A percentile compares a stretch with the other conserved stretches of the same genome.
Conservation (phyloP, 495 filamentous ascomycete species). For the Alectoria sarmentosa region DNA sequence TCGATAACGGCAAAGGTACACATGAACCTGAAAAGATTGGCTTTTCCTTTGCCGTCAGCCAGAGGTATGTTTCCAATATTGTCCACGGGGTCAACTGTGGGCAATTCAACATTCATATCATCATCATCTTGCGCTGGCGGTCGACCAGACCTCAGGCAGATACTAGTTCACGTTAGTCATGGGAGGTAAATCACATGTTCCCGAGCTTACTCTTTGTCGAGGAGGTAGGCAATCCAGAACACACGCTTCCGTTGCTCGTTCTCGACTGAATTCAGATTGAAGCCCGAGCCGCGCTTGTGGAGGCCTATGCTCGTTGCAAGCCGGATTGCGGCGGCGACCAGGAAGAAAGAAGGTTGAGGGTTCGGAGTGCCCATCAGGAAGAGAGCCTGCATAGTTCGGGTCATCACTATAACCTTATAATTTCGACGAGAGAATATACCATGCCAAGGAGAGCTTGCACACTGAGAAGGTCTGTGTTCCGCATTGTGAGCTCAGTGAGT, state of each 20-base stretch:
- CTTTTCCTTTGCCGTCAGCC: conserved; percentile 81
- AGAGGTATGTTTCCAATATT: conserved; percentile 90
- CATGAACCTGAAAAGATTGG: conserved; percentile 89
- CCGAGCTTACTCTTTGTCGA: conserved; percentile 74
- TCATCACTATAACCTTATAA: not conserved
- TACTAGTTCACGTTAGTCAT: conserved; percentile 36
- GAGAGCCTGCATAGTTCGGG: conserved; percentile 49
- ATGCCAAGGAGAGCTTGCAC: conserved; percentile 96
- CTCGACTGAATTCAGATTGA: conserved; percentile 84
- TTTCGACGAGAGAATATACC: conserved; percentile 38
- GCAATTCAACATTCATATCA: conserved; percentile 96
- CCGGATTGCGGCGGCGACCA: conserved; percentile 88
- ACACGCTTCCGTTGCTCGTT: conserved; percentile 93
- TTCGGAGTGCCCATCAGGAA: conserved; percentile 97
- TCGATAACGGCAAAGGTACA: conserved; percentile 87
- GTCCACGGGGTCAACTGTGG: conserved; percentile 82
- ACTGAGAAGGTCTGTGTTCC: conserved; percentile 90
- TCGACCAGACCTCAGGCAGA: conserved; percentile 85
- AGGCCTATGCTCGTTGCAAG: conserved; percentile 91
- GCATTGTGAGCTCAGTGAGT: conserved; percentile 85
- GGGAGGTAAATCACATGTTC: not conserved
- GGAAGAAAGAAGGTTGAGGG: conserved; percentile 88
- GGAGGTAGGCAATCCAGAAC: conserved; percentile 96
- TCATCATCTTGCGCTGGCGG: conserved; percentile 95
- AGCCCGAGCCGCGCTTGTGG: conserved; percentile 85